A percentile compares a stretch with the other conserved stretches of the same genome.
Evolutionary conservation across 2,329 filamentous ascomycete genomes (phyloP).

Genomic region (Dryadomyces sulphureus): DNA sequence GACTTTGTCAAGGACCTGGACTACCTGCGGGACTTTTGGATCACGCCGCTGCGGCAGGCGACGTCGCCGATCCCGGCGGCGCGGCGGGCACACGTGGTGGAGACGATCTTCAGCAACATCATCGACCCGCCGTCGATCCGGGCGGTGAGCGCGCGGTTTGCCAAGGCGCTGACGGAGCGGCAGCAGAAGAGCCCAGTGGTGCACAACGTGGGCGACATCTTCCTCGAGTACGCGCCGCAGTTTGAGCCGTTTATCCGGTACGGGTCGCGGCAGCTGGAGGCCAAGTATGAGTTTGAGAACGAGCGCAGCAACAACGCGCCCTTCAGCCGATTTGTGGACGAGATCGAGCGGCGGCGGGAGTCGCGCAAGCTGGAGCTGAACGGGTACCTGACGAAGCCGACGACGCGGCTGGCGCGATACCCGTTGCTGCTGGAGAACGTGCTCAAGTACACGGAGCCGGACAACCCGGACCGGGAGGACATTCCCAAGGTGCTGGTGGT

Average conservation of each 20-base stretch:
- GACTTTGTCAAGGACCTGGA: constrained; percentile 99
- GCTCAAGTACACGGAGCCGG: constrained; percentile 78
- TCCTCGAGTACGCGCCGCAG: constrained; percentile 77
- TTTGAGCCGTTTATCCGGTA: constrained; percentile 97
- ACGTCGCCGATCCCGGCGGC: constrained; percentile 79
- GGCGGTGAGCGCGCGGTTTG: constrained; percentile 76
- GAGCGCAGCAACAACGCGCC: constrained; percentile 75
- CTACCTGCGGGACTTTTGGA: constrained; percentile 97
- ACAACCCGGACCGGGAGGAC: constrained; percentile 78
- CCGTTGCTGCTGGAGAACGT: constrained; percentile 85
- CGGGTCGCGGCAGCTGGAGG: constrained; percentile 87
- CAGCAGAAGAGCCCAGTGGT: constrained; percentile 89
- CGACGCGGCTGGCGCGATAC: constrained; percentile 86
- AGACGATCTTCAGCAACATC: constrained; percentile 90
- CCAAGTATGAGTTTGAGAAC: constrained; percentile 95
- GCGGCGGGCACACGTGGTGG: constrained; percentile 77
- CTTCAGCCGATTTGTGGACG: constrained; percentile 87
- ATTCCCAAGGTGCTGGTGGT: constrained; percentile 77
- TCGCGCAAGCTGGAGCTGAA: constrained; percentile 94
- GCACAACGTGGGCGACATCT: constrained; percentile 81
- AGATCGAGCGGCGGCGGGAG: constrained; percentile 90
- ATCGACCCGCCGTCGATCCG: constrained; percentile 73
- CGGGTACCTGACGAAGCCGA: constrained; percentile 94
- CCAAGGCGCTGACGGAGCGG: constrained; percentile 71
- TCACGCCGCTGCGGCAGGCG: constrained; percentile 71